Evolutionary conservation across 495 filamentous ascomycete genomes (phyloP), one percentile per base, ranked within the genome.

Genomic region (Parathielavia appendiculata): DNA sequence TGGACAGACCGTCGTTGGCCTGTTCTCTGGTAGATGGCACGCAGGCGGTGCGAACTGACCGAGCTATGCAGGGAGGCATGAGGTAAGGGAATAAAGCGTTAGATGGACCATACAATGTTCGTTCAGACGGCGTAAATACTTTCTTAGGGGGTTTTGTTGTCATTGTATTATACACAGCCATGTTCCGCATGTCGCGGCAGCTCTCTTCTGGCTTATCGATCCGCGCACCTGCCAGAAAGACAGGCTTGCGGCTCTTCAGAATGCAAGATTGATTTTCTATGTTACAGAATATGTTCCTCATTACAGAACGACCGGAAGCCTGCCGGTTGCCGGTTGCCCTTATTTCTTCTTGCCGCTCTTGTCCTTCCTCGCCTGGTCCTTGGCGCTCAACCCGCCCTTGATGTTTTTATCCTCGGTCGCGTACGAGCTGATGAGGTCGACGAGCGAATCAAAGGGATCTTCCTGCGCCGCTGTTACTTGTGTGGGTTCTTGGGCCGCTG

Each of bases 351-450:
- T 65, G 45, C 47, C 60, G 26, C 44, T 26, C 32, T 62, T 60
- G 16, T 63, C 62, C 67, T 67, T 66, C 69, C 64, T 68, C 22
- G 60, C 62, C 58, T 64, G 35, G 53, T 66, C 67, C 63, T 69
- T 71, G 11, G 66, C 66, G 41, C 63, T 64, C 63, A 66, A 41
- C 7, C 69, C 69, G 11, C 59, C 59, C 63, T 57, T 57, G 40
- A 44, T 46, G 20, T 55, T 53, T 46, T 57, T 56, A 38, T 65
- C 63, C 22, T 64, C 69, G 59, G 75, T 70, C 10, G 79, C 78
- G 69, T 83, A 90, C 20, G 77, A 77, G 65, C 82, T 82, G 62
- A 92, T 87, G 73, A 92, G 71, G 76, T 90, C 87, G 68, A 83
- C 73, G 53, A 90, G 60, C 58, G 81, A 83, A 70, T 87, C 84